A percentile compares a stretch with the other conserved stretches of the same genome.
These are phyloP conservation scores for Chrysochromulina tobinii DNA, from an alignment of 78 protist genomes.

Conservation along the genomic window DNA sequence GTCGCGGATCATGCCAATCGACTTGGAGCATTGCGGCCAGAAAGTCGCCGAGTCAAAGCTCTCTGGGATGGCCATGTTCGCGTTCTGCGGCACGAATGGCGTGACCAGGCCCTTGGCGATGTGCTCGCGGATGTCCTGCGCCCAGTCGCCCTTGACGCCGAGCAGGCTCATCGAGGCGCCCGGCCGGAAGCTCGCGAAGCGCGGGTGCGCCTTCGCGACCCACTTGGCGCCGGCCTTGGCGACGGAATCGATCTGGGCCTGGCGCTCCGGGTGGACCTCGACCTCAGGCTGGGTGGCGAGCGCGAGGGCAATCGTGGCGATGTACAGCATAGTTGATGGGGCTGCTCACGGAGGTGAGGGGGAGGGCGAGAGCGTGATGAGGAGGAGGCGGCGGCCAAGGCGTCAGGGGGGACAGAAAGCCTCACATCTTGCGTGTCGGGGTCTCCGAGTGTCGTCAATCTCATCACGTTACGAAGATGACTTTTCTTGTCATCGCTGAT, in stretches of 20 bases:
- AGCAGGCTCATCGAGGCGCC: background rate
- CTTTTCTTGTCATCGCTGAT: too few relatives aligned
- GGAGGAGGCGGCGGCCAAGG: too few relatives aligned
- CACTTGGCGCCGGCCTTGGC: background rate
- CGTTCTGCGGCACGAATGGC: background rate
- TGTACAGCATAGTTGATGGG: too few relatives aligned
- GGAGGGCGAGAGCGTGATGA: too few relatives aligned
- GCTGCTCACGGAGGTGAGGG: too few relatives aligned
- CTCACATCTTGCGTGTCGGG: too few relatives aligned
- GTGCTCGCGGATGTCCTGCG: background rate
- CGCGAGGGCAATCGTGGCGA: too few relatives aligned
- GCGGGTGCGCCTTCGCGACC: background rate
- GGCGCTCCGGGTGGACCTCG: slow-evolving; percentile 2
- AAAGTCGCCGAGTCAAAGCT: background rate
- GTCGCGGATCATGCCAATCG: slow-evolving; percentile 61
- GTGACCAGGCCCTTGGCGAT: background rate
- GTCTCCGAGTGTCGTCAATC: too few relatives aligned
- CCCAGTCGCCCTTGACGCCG: background rate
- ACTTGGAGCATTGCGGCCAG: background rate
- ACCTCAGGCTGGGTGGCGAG: too few relatives aligned
- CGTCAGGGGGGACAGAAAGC: too few relatives aligned
- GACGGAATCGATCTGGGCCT: background rate
- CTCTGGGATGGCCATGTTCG: background rate
- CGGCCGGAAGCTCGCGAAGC: slow-evolving; percentile 3
- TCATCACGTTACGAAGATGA: too few relatives aligned